Evolutionary conservation across 768 basidiomycete species (phyloP), one percentile per base, ranked within the genome.

Genomic region (Boletus vermiculosoides): DNA sequence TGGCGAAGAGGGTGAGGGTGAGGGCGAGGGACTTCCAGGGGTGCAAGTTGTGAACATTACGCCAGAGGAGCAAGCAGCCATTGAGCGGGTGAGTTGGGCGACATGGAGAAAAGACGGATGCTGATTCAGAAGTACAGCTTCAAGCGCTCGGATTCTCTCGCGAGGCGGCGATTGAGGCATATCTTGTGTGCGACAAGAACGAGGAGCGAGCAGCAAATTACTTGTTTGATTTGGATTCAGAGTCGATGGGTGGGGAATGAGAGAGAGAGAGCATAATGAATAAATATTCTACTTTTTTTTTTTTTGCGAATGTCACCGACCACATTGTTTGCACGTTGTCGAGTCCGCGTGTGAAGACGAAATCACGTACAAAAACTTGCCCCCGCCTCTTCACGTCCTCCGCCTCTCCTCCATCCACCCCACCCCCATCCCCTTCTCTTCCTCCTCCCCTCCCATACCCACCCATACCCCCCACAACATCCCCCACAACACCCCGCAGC

Each of bases 191-290:
- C 72, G 97, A 94, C 71, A 94, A 92, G 81, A 94, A 98, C 68
- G 97, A 98, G 74, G 94, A 98, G 68, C 75, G 95, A 20, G 94
- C 97, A 10, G 97, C 96, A 15, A 97, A 97, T 68, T 96, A 87
- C 65, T 73, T 98, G 64, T 95, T 98, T 61, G 94, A 96, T 77
- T 15, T 34, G 34, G 34, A 34, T 15, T 34, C 34, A 15, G 34
- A 34, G 34, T 15, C 13, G 34, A 77, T 30, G 87, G 85, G 65
- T 3, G 85, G 84, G 1, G 85, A 82, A 18, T 61, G 31, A 42
- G 34, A 28, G n/a, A n/a, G n/a, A n/a, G n/a, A 6, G 13, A 28
- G 36, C 7, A 16, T 37, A 37, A 1, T 7, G 15, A 13, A 41
- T 41, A 12, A 41, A 40, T 20, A 11, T 40, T n/a, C 1, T n/a